Evolutionary conservation across 352 stramenopile genomes (phyloP).

Genomic region (Globisporangium nodosum): DNA sequence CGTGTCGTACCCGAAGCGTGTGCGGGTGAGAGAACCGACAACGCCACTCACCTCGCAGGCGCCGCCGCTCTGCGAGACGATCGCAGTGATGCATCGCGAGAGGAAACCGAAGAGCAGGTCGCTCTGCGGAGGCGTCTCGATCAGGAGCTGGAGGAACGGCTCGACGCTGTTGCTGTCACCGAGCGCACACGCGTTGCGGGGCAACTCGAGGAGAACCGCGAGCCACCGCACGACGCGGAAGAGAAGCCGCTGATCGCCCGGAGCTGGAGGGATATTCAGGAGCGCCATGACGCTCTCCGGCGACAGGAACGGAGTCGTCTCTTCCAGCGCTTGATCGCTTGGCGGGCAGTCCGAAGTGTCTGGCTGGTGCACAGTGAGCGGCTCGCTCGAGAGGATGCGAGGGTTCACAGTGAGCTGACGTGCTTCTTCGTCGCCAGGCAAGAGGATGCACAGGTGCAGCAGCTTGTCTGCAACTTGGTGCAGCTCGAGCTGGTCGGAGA

Average conservation of each 20-base stretch:
- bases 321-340: background rate
- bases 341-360: background rate
- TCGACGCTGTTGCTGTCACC: slow-evolving; percentile 24
- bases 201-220: slow-evolving; percentile 28
- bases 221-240: slow-evolving; percentile 60
- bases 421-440: background rate
- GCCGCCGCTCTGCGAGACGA: slow-evolving; percentile 23
- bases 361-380: too few species aligned
- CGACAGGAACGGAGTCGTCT: slow-evolving; percentile 21
- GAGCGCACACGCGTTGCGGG: slow-evolving; percentile 32
- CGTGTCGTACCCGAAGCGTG: too few species aligned
- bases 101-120: slow-evolving; percentile 38
- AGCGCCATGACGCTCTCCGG: slow-evolving; percentile 28
- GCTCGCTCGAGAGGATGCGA: slow-evolving; percentile 13
- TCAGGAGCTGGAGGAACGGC: slow-evolving; percentile 31
- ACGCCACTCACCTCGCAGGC: slow-evolving; percentile 36
- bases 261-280: slow-evolving; percentile 21
- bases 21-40: background rate
- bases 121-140: slow-evolving; percentile 16
- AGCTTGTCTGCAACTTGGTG: slow-evolving; percentile 59
- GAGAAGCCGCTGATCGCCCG: slow-evolving; percentile 11
- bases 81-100: slow-evolving; percentile 33
- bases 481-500: slow-evolving; percentile 23
- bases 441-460: slow-evolving; percentile 36
- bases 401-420: slow-evolving; percentile 9